A percentile compares a stretch with the other conserved stretches of the same genome.
These are phyloP conservation scores for Ascochyta pisi DNA, from an alignment of 2,329 filamentous ascomycete species.

Conservation along the genomic window DNA sequence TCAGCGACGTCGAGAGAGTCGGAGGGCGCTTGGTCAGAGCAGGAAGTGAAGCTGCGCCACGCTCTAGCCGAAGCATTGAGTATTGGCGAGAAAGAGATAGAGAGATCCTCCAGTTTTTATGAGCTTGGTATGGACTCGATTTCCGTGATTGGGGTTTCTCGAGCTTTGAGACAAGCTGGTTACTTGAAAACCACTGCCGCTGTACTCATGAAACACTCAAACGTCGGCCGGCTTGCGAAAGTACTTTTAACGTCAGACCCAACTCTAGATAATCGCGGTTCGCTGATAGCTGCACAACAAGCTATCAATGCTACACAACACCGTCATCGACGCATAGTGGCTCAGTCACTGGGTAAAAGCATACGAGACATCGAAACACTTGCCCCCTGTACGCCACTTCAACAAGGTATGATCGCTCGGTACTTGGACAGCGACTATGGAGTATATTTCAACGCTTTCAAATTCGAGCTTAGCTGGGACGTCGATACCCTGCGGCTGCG, in stretches of 20 bases:
- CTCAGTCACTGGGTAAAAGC: slow-evolving; percentile 60
- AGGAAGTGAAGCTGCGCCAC: slow-evolving; percentile 58
- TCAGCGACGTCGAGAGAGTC: slow-evolving; percentile 24
- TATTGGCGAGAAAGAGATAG: slow-evolving; percentile 54
- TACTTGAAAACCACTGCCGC: slow-evolving; percentile 68
- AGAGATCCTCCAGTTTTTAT: slow-evolving; percentile 72
- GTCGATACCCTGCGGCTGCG: slow-evolving; percentile 60
- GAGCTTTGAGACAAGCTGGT: slow-evolving; percentile 68
- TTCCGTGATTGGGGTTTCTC: slow-evolving; percentile 74
- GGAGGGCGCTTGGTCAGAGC: slow-evolving; percentile 41
- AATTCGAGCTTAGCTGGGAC: slow-evolving; percentile 59
- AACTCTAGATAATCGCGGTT: slow-evolving; percentile 23
- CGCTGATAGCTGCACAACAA: slow-evolving; percentile 62
- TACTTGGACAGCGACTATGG: slow-evolving; percentile 64
- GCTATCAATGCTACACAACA: slow-evolving; percentile 69
- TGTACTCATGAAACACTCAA: slow-evolving; percentile 66
- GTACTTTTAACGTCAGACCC: slow-evolving; percentile 31
- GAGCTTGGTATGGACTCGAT: slow-evolving; percentile 90
- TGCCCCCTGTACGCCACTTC: slow-evolving; percentile 82
- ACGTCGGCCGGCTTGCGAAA: slow-evolving; percentile 51
- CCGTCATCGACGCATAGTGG: slow-evolving; percentile 62
- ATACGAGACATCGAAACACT: slow-evolving; percentile 71
- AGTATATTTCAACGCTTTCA: slow-evolving; percentile 81
- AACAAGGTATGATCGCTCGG: slow-evolving; percentile 83
- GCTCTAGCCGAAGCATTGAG: slow-evolving; percentile 63